phyloP scores from a whole-genome alignment of 176 grass and related monocot species.

The Triticum urartu region DNA sequence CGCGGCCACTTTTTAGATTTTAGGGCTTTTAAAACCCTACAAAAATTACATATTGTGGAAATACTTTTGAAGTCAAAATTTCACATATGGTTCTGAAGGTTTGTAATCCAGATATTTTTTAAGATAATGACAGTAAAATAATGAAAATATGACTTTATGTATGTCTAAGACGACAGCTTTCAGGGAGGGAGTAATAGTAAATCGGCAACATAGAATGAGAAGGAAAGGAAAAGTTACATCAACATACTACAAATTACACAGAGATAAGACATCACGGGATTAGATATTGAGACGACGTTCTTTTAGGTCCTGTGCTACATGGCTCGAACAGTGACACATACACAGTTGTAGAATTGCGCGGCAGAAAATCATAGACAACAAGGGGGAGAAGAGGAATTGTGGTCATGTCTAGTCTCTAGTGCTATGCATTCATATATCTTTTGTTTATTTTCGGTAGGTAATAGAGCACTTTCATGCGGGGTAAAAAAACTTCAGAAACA shows the following conservation, averaged over 20 bases:
- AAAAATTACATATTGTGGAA: neutral
- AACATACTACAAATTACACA: neutral
- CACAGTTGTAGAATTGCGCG: neutral
- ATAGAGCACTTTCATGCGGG: neutral
- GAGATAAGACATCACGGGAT: neutral
- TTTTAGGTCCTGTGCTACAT: neutral
- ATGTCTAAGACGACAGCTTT: neutral
- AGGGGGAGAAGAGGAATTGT: neutral
- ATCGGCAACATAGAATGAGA: neutral
- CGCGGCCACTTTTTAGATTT: too few species aligned
- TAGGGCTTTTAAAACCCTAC: neutral
- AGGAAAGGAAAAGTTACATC: neutral
- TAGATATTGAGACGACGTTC: neutral
- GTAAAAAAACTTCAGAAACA: neutral
- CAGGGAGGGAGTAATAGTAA: neutral
- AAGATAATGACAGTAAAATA: neutral
- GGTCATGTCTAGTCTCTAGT: neutral
- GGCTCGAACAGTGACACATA: neutral
- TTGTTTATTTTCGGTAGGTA: neutral
- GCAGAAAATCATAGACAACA: neutral
- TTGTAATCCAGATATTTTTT: neutral
- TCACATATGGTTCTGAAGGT: neutral
- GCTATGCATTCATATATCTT: neutral
- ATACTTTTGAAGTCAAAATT: neutral
- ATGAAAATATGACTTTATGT: neutral